These are phyloP conservation scores for Raphidocelis subcapitata DNA, from an alignment of 139 green algal genomes.

Conservation along the genomic window DNA sequence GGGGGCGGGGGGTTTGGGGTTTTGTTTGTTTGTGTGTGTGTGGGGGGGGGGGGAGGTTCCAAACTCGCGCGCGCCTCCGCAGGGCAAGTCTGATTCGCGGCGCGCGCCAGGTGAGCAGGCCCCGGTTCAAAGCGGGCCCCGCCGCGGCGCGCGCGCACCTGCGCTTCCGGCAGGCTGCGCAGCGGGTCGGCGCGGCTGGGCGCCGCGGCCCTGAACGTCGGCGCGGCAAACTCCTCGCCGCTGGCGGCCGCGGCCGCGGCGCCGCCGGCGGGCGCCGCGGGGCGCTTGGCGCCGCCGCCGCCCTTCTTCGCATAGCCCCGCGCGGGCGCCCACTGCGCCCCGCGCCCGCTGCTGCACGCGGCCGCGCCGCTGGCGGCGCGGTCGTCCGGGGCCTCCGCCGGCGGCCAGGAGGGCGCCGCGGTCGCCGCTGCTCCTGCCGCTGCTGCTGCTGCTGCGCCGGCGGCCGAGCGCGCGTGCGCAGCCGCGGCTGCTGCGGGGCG, in stretches of 20 bases:
- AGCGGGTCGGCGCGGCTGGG: not conserved
- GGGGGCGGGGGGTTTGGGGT: no score
- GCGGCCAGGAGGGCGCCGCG: no score
- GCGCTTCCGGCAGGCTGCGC: not conserved
- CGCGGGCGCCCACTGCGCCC: no score
- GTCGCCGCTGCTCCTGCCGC: not conserved
- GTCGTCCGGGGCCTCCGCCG: no score
- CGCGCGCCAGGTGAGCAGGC: no score
- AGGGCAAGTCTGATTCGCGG: no score
- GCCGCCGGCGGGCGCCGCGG: not conserved
- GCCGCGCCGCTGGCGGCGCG: not conserved
- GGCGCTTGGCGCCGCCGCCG: not conserved
- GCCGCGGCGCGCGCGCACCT: no score
- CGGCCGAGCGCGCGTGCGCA: not conserved
- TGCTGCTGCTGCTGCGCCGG: not conserved
- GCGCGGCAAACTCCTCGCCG: conserved; percentile 2
- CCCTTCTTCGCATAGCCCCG: conserved; percentile 11
- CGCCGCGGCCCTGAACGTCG: conserved; percentile 2
- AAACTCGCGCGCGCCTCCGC: no score
- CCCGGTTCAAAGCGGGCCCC: no score
- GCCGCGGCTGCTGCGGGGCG: not conserved
- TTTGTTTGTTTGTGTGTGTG: no score
- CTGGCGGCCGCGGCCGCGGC: not conserved
- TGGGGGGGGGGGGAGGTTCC: no score
- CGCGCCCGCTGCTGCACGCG: not conserved